Evolutionary conservation across 345 rosid species (phyloP).

Genomic region (Viola odorata): DNA sequence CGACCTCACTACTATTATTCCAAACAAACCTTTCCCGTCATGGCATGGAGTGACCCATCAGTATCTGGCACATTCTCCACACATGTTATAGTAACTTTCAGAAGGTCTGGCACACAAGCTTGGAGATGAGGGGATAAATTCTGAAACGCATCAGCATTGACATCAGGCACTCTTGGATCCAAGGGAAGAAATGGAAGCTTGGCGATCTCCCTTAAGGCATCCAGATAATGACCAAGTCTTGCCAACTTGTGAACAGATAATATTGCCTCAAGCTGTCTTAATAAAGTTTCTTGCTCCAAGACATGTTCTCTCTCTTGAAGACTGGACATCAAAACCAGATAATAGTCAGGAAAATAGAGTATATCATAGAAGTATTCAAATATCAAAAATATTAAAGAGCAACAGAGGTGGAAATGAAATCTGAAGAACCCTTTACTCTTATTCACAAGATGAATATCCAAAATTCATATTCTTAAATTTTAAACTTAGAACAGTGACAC

Average conservation of each 20-base stretch:
- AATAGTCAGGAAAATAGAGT: background rate
- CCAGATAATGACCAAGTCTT: conserved; percentile 61
- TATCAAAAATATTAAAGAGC: background rate
- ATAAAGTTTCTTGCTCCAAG: conserved; percentile 76
- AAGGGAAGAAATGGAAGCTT: conserved; percentile 83
- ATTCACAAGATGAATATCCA: too few species aligned
- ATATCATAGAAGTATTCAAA: background rate
- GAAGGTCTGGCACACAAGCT: conserved; percentile 80
- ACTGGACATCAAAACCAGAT: conserved; percentile 37
- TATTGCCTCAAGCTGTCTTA: conserved; percentile 95
- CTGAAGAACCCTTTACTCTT: background rate
- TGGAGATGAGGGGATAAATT: conserved; percentile 77
- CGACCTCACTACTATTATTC: background rate
- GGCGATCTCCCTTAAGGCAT: conserved; percentile 87
- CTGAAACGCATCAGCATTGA: conserved; percentile 45
- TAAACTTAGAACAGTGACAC: too few species aligned
- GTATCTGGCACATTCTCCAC: conserved; percentile 80
- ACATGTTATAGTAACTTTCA: conserved; percentile 76
- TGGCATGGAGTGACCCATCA: conserved; percentile 82
- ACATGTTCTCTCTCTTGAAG: conserved; percentile 72
- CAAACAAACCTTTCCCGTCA: conserved; percentile 78
- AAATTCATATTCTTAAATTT: too few species aligned
- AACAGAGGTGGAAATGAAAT: background rate
- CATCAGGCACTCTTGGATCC: conserved; percentile 75
- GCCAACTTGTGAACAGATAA: conserved; percentile 69